Percentiles rank a stretch among this genome's conserved stretches.
Conservation (phyloP, 2,329 filamentous ascomycete genomes). For the Ascochyta clinopodiicola region DNA sequence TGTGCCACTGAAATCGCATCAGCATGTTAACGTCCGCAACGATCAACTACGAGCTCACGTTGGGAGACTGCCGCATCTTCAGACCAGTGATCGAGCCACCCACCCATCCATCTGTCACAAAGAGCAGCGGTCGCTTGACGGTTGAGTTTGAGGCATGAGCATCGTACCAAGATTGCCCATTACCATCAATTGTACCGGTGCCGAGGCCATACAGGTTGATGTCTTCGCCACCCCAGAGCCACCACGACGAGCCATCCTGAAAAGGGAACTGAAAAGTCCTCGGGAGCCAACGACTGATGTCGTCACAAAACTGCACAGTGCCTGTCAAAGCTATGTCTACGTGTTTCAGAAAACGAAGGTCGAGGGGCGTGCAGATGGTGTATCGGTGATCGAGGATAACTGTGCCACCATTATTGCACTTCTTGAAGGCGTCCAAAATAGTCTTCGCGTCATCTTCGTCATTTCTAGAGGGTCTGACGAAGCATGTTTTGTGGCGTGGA, state of each 20-base stretch:
- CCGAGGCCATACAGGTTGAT: constrained; percentile 71
- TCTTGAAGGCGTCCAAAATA: constrained; percentile 61
- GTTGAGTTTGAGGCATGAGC: constrained; percentile 63
- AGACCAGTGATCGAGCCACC: not conserved
- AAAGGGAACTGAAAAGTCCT: constrained; percentile 68
- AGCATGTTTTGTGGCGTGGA: constrained; percentile 42
- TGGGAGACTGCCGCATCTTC: constrained; percentile 41
- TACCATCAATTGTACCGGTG: constrained; percentile 68
- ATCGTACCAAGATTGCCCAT: constrained; percentile 68
- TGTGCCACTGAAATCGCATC: constrained; percentile 61
- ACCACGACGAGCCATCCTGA: constrained; percentile 72
- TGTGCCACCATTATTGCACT: constrained; percentile 68
- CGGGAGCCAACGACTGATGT: constrained; percentile 72
- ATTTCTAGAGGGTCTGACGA: constrained; percentile 24
- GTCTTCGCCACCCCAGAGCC: constrained; percentile 55
- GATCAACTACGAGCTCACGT: constrained; percentile 53
- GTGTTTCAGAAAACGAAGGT: constrained; percentile 68
- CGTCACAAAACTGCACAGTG: constrained; percentile 68
- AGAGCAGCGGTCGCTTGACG: constrained; percentile 64
- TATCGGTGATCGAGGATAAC: constrained; percentile 67
- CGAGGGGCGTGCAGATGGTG: constrained; percentile 67
- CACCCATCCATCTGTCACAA: constrained; percentile 43
- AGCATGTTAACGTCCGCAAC: too few species aligned
- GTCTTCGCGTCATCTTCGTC: constrained; percentile 35
- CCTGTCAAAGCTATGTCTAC: constrained; percentile 69